These are phyloP conservation scores for Solanum neorickii DNA, from an alignment of 257 asterid species.

Conservation along the genomic window DNA sequence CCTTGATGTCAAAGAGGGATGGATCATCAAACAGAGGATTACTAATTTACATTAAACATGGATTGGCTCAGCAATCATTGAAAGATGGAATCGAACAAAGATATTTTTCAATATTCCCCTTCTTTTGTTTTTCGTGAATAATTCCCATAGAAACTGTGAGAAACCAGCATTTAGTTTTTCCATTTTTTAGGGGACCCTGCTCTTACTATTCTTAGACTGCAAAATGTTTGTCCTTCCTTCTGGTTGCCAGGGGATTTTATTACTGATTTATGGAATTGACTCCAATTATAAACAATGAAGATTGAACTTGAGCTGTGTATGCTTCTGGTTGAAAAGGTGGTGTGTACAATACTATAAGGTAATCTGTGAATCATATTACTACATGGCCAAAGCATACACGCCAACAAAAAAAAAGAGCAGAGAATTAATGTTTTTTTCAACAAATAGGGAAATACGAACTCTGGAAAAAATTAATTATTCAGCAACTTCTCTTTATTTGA, in stretches of 20 bases:
- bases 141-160: neutral
- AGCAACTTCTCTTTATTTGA: neutral
- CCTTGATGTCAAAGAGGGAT: constrained; percentile 19
- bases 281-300: neutral
- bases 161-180: neutral
- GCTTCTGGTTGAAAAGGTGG: neutral
- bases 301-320: neutral
- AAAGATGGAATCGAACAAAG: neutral
- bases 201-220: neutral
- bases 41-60: neutral
- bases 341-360: too few relatives aligned
- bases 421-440: neutral
- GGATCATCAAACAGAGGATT: neutral
- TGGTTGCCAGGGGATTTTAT: neutral
- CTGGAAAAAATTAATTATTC: too few relatives aligned
- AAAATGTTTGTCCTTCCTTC: neutral
- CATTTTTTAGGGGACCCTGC: neutral
- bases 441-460: too few relatives aligned
- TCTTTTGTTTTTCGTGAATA: neutral
- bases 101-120: neutral
- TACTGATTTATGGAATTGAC: neutral
- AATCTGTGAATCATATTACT: too few relatives aligned
- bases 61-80: neutral
- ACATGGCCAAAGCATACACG: neutral
- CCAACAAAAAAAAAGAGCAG: neutral